Evolutionary conservation across 352 stramenopile species (phyloP), one percentile per base, ranked within the genome.

Genomic region (Pilasporangium apinafurcum): DNA sequence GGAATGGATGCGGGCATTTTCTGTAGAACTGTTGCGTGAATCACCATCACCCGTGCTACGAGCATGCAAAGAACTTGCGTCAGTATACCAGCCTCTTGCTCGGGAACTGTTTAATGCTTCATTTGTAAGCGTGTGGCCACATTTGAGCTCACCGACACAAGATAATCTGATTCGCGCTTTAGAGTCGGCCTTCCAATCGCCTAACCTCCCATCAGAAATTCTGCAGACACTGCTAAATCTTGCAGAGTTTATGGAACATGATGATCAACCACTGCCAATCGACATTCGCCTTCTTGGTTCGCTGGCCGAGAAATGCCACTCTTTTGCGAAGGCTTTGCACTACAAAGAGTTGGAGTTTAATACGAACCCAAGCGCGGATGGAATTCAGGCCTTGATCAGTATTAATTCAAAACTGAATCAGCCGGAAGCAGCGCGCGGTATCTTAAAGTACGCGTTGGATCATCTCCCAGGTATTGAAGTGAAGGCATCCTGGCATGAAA

Each of bases 241-340:
- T 13, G 96, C 95, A 5, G 97, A 99, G 76, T 99, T 99, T 44
- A 99, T 99, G 95, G 97, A 99, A 67, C 95, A 98, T 48, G 95
- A 99, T 51, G 95, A 98, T 44, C 83, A 97, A 60, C 78, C 81
- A 13, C 63, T 99, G 30, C 95, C 96, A 12, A 99, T 99, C 51
- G 94, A 98, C 56, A 98, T 98, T 56, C 83, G 89, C 1, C 67
- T 98, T 17, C 76, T 99, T 4, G 96, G 95, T 5, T 92, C 97
- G 42, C 73, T 99, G 14, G 96, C 96, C 5, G 76, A 98, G 47
- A 98, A 97, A 46, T 99, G 95, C 48, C 95, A 99, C 65, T 97
- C 96, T 27, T 99, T 99, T 49, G 96, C 96, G 7, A 99, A 99
- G 66, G 96, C 96, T 8, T 61, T 99, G 24, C 93, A 98, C 53